Conservation (phyloP, 495 filamentous ascomycete genomes). For the Aspergillus indologenus region DNA sequence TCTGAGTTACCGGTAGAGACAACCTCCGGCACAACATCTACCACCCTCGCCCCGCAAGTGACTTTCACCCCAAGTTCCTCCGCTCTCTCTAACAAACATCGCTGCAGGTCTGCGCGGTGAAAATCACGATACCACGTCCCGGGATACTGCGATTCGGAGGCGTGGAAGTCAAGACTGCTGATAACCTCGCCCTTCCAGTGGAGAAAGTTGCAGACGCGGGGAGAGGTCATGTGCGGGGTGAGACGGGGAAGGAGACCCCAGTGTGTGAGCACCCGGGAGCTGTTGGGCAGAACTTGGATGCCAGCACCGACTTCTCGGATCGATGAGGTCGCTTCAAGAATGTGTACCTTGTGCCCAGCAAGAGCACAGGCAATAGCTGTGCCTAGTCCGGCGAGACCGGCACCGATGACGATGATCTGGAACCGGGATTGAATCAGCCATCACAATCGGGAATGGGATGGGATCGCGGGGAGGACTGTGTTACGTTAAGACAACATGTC, state of each 20-base stretch:
- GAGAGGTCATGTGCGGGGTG: slow-evolving; percentile 47
- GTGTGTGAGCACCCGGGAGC: slow-evolving; percentile 48
- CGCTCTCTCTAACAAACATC: slow-evolving; percentile 49
- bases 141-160: slow-evolving; percentile 40
- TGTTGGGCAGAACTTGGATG: slow-evolving; percentile 56
- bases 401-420: slow-evolving; percentile 54
- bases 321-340: slow-evolving; percentile 58
- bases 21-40: slow-evolving; percentile 31
- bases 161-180: slow-evolving; percentile 47
- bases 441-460: not conserved
- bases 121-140: slow-evolving; percentile 58
- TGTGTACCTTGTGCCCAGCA: slow-evolving; percentile 56
- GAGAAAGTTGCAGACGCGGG: slow-evolving; percentile 55
- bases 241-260: slow-evolving; percentile 52
- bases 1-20: not conserved
- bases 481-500: slow-evolving; percentile 15
- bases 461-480: not conserved
- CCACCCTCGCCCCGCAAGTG: slow-evolving; percentile 41
- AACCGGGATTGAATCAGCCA: not conserved
- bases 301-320: slow-evolving; percentile 54
- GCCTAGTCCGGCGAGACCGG: slow-evolving; percentile 62
- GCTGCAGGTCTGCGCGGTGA: slow-evolving; percentile 57
- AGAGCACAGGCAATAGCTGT: slow-evolving; percentile 58
- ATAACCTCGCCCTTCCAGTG: slow-evolving; percentile 51
- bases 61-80: slow-evolving; percentile 49